Evolutionary conservation across 805 yeast species (phyloP), one percentile per base, ranked within the genome.

Genomic region (Candida awuae): DNA sequence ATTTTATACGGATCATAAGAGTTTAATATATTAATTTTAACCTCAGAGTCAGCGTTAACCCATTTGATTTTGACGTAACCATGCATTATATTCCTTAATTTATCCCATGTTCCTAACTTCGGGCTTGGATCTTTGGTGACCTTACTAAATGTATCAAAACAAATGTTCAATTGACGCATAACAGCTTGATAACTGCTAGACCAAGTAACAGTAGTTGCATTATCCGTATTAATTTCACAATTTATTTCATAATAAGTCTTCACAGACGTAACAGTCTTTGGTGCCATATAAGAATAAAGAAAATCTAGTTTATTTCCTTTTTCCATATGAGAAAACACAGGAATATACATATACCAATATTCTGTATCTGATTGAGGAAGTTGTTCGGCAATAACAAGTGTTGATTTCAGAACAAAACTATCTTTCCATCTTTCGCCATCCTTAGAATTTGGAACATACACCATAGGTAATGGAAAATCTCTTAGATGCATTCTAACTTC

Each of bases 91-190:
- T 78, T 68, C 35, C 95, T 64, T 20, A 86, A 59, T 55, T 87
- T 90, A 59, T 88, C 97, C 97, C 97, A 88, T 49, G 87, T 79
- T 1, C 97, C 97, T 12, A 86, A 62, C 49, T 81, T 82, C 4
- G 75, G 71, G 2, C 95, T 84, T 0, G 88, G 88, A 56, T 88
- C 97, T 13, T 83, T 62, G 0, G 94, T 95, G 0, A 95, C 94
- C 56, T 90, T 88, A 1, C 94, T 77, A 54, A 88, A 84, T 32
- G 80, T 77, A 50, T 87, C 95, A 43, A 88, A 71, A 40, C 75
- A 80, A 39, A 77, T 63, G 77, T 84, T 81, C 2, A 80, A 68
- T 47, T 85, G 88, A 47, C 85, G 86, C 22, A 88, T 71, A 1
- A 87, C 88, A 14, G 94, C 87, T 49, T 81, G 85, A 48, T 82